Conservation (phyloP, 768 basidiomycete species). For the Russula sp. region DNA sequence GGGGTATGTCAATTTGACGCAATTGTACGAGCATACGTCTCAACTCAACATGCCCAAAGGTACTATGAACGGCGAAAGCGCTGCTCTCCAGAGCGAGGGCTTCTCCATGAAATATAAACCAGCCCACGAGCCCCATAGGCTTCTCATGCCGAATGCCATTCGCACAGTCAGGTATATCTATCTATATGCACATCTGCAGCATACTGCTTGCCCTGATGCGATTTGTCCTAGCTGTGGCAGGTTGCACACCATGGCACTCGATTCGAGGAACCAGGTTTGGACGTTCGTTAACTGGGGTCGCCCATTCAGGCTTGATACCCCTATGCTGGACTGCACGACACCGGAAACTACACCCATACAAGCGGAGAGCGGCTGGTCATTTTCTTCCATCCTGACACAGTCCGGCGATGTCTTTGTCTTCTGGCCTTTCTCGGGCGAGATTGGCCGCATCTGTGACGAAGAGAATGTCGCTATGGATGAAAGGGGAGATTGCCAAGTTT, state of each 20-base stretch:
- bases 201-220: background rate
- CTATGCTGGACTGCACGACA: slow-evolving; percentile 35
- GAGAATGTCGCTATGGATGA: slow-evolving; percentile 43
- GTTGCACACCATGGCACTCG: slow-evolving; percentile 60
- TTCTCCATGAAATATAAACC: slow-evolving; percentile 47
- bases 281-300: slow-evolving; percentile 73
- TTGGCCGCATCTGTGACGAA: slow-evolving; percentile 32
- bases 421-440: slow-evolving; percentile 53
- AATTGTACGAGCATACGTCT: background rate
- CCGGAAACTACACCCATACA: slow-evolving; percentile 45
- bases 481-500: slow-evolving; percentile 31
- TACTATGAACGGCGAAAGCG: slow-evolving; percentile 43
- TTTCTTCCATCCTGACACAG: slow-evolving; percentile 65
- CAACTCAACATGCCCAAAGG: slow-evolving; percentile 34
- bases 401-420: slow-evolving; percentile 68
- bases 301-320: slow-evolving; percentile 51
- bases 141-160: slow-evolving; percentile 51
- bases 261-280: slow-evolving; percentile 56
- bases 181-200: background rate
- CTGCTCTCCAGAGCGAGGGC: slow-evolving; percentile 41
- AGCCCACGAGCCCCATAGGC: slow-evolving; percentile 47
- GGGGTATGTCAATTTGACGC: slow-evolving; percentile 48
- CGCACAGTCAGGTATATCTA: slow-evolving; percentile 55
- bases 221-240: slow-evolving; percentile 59
- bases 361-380: slow-evolving; percentile 76